These are phyloP conservation scores for Botrytis paeoniae DNA, from an alignment of 2,329 filamentous ascomycete species.

Conservation along the genomic window DNA sequence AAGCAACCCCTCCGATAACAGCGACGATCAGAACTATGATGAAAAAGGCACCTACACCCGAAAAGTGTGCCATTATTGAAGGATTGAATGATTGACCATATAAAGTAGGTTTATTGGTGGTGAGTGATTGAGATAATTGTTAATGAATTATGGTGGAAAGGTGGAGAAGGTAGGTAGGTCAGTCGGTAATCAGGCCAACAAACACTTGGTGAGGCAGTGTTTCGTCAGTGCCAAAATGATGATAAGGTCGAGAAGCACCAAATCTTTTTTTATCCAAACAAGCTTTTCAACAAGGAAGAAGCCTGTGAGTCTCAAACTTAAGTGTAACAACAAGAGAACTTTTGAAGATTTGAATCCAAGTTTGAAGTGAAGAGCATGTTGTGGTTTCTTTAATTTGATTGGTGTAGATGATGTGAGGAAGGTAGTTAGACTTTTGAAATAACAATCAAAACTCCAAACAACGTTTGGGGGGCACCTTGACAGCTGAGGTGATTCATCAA, in stretches of 20 bases:
- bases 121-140: neutral
- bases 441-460: neutral
- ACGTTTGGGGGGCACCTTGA: neutral
- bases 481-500: neutral
- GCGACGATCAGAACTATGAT: constrained; percentile 67
- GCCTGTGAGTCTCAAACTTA: neutral
- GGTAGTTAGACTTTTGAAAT: neutral
- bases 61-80: constrained; percentile 52
- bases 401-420: too few species aligned
- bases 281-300: neutral
- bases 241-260: neutral
- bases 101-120: neutral
- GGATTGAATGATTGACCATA: neutral
- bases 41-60: constrained; percentile 68
- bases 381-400: neutral
- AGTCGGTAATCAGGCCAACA: neutral
- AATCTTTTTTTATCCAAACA: neutral
- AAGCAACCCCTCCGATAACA: constrained; percentile 56
- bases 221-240: neutral
- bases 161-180: neutral
- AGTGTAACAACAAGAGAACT: neutral
- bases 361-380: neutral
- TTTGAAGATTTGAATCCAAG: neutral
- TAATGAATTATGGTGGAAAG: neutral
- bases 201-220: neutral